Base-by-base conservation (phyloP, 2,329 filamentous ascomycete genomes). In the Fusarium illudens region DNA sequence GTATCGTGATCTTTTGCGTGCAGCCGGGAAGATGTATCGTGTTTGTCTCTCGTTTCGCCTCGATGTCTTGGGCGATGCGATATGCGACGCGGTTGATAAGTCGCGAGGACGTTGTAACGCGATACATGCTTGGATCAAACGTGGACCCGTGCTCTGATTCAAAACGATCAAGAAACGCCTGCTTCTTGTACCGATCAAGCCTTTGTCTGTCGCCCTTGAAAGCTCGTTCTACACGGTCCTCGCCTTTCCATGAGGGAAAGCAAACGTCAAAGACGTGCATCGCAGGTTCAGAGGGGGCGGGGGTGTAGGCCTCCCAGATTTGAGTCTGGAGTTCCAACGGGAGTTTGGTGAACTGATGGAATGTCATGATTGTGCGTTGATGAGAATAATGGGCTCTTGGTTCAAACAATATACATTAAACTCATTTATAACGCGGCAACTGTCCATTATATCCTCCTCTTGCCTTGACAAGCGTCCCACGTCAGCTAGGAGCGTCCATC, bases 191-290 rank as follows among this genome's bases (percentile, higher is more conserved):
- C 12, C 33, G 36, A 3, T 64, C 39, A 11, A 62, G 32, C 25
- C 54, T 53, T 2, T 34, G 5, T 58, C 55, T 4, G 48, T 30
- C 30, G 6, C 10, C 22, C 29, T 58, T 46, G n/a, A 70, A 72
- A 1, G 66, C 71, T 3, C 39, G 61, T 27, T 63, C 64, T 13
- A 58, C 49, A 10, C 71, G 58, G 2, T 17, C 48, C 0, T 60
- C 57, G 7, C 66, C 66, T 2, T 62, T 58, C 64, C 72, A 69
- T 3, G 71, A 73, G 6, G 75, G 70, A 49, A 68, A 76, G 25
- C 72, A 76, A 4, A 76, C 68, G 27, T 76, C 73, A 9, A 76
- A 74, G 19, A 76, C 22, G 22, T 76, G 73, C 67, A 76, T 75
- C 7, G 71, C 67, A 11, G 74, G 65, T 0, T 65, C 70, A 2